Conservation (phyloP, 1,284 basidiomycete species). For the Cystobasidium sp. region DNA sequence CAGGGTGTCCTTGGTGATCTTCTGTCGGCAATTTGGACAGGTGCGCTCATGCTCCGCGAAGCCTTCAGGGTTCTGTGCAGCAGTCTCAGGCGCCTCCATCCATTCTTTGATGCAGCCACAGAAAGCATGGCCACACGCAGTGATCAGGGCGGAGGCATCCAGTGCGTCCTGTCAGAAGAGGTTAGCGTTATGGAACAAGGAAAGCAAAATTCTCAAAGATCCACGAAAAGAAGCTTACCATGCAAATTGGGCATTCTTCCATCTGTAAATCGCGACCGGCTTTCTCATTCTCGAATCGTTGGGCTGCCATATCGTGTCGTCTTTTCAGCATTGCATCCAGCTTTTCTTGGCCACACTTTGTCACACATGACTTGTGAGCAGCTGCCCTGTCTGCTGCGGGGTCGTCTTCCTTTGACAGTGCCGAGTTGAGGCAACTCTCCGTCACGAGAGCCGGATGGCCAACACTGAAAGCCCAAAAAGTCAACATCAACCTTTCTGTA, state of each 20-base stretch:
- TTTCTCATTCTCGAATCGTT: conserved; percentile 44
- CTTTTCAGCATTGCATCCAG: conserved; percentile 17
- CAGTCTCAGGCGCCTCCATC: conserved; percentile 11
- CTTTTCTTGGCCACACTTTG: neutral
- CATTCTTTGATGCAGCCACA: conserved; percentile 24
- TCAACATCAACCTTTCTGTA: neutral
- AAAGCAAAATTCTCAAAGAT: neutral
- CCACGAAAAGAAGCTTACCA: neutral
- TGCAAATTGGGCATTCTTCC: conserved; percentile 20
- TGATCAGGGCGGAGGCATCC: conserved; percentile 18
- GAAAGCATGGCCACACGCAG: conserved; percentile 14
- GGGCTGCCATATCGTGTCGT: conserved; percentile 40
- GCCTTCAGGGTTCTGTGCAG: conserved; percentile 23
- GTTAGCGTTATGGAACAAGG: neutral
- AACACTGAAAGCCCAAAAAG: neutral
- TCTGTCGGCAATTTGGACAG: conserved; percentile 49
- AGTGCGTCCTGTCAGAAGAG: conserved; percentile 4
- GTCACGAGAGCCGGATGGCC: conserved; percentile 23
- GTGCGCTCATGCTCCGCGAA: conserved; percentile 43
- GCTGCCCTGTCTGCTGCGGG: neutral
- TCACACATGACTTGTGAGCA: neutral
- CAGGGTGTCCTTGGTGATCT: conserved; percentile 36
- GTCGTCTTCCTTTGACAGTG: conserved; percentile 1
- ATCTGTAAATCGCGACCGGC: conserved; percentile 20
- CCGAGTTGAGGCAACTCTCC: conserved; percentile 9